Evolutionary conservation across 177 flowering plant species (phyloP), one percentile per base, ranked within the genome.

Genomic region (Vitis hybrid): DNA sequence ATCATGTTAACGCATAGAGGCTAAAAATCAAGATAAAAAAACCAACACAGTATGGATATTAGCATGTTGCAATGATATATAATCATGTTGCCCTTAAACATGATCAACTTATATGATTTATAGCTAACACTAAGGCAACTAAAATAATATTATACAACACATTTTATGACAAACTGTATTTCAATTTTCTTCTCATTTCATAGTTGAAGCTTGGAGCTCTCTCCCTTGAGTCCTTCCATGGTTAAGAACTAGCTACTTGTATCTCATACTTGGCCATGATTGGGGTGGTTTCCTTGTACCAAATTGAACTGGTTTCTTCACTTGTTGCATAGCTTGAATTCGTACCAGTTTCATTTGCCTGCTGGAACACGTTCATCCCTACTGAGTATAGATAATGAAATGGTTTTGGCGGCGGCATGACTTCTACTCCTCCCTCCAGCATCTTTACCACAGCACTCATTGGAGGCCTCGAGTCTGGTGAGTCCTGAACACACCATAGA

Each of bases 401-500:
- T 9, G 60, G 69, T 7, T 51, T 50, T n/a, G 57, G 58, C 9
- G 72, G 72, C 2, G 58, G 58, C 58, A 31, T 4, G 18, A 61
- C 16, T 10, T 69, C 65, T 31, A 69, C 59, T 2, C 26, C 72
- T 50, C 65, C 65, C 58, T 69, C 72, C 31, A 61, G 51, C 72
- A 69, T 60, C 59, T 69, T 69, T 19, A 69, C 59, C 57, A 60
- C 65, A n/a, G 72, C 29, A 16, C 72, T 69, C 65, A 69, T 69
- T 10, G 58, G 50, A 8, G 72, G 72, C 59, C 72, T 60, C 2
- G 29, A 26, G 8, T 69, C 65, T 0, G 65, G 72, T 5, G 65
- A 60, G 51, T 61, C 57, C 19, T 69, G 72, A 14, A 69, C 66
- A 53, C 72, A 69, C 72, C 59, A 69, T 59, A 68, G 14, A 11